Percentiles rank a stretch among this genome's conserved stretches.
Evolutionary conservation across 345 rosid genomes (phyloP).

Genomic region (Aquilaria sinensis): DNA sequence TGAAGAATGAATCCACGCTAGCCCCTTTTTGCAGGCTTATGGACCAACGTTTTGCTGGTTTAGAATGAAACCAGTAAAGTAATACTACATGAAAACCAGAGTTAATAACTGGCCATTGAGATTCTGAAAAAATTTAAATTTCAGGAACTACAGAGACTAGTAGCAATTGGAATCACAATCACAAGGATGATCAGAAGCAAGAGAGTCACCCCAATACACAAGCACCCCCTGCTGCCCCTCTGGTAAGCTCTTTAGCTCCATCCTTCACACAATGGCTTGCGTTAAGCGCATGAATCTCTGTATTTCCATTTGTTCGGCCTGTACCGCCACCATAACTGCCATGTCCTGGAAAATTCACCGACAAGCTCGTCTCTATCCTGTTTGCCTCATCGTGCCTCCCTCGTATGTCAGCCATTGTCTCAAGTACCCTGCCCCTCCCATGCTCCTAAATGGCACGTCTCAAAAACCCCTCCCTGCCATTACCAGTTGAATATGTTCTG

Average conservation of each 20-base stretch:
- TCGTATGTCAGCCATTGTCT: slow-evolving; percentile 90
- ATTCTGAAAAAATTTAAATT: slow-evolving; percentile 17
- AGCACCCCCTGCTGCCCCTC: slow-evolving; percentile 69
- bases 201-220: slow-evolving; percentile 65
- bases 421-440: slow-evolving; percentile 85
- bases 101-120: slow-evolving; percentile 36
- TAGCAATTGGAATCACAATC: slow-evolving; percentile 60
- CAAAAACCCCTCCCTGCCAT: slow-evolving; percentile 71
- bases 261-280: slow-evolving; percentile 78
- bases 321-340: slow-evolving; percentile 94
- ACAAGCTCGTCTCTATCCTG: slow-evolving; percentile 87
- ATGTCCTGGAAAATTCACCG: slow-evolving; percentile 88
- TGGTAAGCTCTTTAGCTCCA: slow-evolving; percentile 82
- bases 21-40: no score
- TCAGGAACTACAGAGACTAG: slow-evolving; percentile 79
- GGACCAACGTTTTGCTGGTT: background rate
- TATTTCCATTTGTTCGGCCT: slow-evolving; percentile 96
- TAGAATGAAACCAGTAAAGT: background rate
- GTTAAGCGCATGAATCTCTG: slow-evolving; percentile 81
- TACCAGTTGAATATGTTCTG: no score
- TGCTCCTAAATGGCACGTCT: slow-evolving; percentile 79
- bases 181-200: slow-evolving; percentile 60
- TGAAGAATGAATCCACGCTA: no score
- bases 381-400: slow-evolving; percentile 83
- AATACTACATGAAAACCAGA: slow-evolving; percentile 10